A percentile compares a stretch with the other conserved stretches of the same genome.
These are phyloP conservation scores for Cenococcum geophilum DNA, from an alignment of 495 filamentous ascomycete genomes.

Conservation along the genomic window DNA sequence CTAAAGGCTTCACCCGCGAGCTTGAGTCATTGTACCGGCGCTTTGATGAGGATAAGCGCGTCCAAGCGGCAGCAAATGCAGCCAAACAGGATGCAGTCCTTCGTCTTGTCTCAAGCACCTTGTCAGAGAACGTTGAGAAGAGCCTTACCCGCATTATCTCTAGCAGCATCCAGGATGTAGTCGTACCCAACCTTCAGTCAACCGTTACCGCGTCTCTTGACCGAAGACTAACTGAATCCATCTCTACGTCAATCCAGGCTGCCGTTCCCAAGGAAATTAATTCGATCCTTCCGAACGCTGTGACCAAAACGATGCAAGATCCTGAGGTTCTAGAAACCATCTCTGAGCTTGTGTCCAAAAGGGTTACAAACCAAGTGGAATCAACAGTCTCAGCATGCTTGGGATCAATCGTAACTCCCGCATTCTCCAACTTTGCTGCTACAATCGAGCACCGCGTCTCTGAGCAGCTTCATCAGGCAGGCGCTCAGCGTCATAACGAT, in stretches of 20 bases:
- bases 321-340: slow-evolving; percentile 62
- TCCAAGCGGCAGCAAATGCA: slow-evolving; percentile 56
- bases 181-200: slow-evolving; percentile 50
- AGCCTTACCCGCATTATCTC: slow-evolving; percentile 65
- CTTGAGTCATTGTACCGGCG: slow-evolving; percentile 54
- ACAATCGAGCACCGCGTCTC: slow-evolving; percentile 62
- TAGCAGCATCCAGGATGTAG: slow-evolving; percentile 16
- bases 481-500: slow-evolving; percentile 65
- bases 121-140: slow-evolving; percentile 85
- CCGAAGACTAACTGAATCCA: neutral
- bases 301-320: slow-evolving; percentile 59
- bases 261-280: slow-evolving; percentile 7
- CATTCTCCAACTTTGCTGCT: slow-evolving; percentile 56
- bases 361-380: slow-evolving; percentile 61
- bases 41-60: slow-evolving; percentile 59
- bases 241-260: neutral
- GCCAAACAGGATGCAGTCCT: slow-evolving; percentile 76
- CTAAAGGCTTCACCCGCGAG: slow-evolving; percentile 50
- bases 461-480: slow-evolving; percentile 57
- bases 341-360: slow-evolving; percentile 61
- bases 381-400: slow-evolving; percentile 57
- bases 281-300: slow-evolving; percentile 44
- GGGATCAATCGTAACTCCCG: slow-evolving; percentile 55
- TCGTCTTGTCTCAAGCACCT: slow-evolving; percentile 75
- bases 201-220: slow-evolving; percentile 54